Percentiles rank a stretch among this genome's conserved stretches.
Evolutionary conservation across 768 basidiomycete species (phyloP).

Genomic region (Porphyrellus cyaneotinctus): DNA sequence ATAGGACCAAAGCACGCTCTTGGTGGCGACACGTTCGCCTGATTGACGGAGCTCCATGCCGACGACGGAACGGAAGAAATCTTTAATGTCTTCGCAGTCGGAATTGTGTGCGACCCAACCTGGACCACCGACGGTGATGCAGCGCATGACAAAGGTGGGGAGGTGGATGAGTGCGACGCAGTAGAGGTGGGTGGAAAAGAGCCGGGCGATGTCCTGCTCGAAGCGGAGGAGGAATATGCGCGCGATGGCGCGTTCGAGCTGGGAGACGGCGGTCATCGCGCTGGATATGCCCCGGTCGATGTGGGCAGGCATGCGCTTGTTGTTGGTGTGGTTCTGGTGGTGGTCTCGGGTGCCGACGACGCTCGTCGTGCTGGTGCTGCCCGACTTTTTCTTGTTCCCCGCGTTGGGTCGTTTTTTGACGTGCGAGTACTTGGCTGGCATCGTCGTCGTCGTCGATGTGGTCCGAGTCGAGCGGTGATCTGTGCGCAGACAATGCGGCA

Average conservation of each 20-base stretch:
- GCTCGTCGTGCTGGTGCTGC: conserved; percentile 25
- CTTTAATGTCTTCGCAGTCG: conserved; percentile 66
- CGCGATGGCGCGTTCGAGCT: conserved; percentile 66
- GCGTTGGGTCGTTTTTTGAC: conserved; percentile 60
- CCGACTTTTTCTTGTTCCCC: conserved; percentile 44
- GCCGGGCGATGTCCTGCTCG: conserved; percentile 70
- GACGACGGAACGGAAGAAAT: conserved; percentile 66
- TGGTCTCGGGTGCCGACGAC: conserved; percentile 28
- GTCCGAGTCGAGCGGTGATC: conserved; percentile 5
- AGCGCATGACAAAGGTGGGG: conserved; percentile 65
- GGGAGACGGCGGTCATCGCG: conserved; percentile 57
- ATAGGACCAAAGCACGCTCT: conserved; percentile 77
- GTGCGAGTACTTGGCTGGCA: conserved; percentile 74
- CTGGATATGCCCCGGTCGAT: conserved; percentile 52
- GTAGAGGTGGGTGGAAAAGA: conserved; percentile 69
- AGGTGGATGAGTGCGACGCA: conserved; percentile 61
- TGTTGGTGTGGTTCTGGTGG: conserved; percentile 33
- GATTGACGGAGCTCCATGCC: conserved; percentile 77
- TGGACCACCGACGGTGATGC: conserved; percentile 56
- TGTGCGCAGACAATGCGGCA: conserved; percentile 15
- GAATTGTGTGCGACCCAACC: conserved; percentile 68
- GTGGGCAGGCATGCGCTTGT: conserved; percentile 42
- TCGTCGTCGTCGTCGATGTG: conserved; percentile 29
- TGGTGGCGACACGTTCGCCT: conserved; percentile 74
- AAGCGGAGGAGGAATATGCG: conserved; percentile 65